Base-by-base conservation (phyloP, 106 monocot species). In the Chionographis japonica region DNA sequence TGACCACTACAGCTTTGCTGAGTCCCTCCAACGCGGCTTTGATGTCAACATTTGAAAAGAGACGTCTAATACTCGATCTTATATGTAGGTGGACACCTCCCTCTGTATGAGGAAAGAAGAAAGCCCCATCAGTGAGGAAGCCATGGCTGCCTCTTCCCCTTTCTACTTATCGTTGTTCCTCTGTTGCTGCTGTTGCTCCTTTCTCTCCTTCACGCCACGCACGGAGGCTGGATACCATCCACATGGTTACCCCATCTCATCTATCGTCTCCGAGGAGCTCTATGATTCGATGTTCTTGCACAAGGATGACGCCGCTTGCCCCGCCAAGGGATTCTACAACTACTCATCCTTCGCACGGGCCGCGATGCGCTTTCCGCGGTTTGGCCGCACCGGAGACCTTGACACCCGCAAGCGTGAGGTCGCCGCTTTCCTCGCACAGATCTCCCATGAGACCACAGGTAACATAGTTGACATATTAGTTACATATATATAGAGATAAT, bases 391-490 rank as follows among this genome's bases (percentile, higher is more conserved):
- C 4, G 95, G 88, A 13, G 53, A 63, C 69, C 2, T 63, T 10
- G 63, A 37, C 20, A 86, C 81, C 0, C 75, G 85, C 43, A 91
- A 78, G 88, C 83, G 95, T 0, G 95, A 95, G 66, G 54, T 91
- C 19, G 95, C 95, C 0, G 95, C 95, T 15, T 95, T 95, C 70
- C 66, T 91, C 1, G 91, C 74, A 3, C 94, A 95, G 57, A 95
- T 86, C 63, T 95, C 94, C 58, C 90, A 95, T 58, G 94, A 95
- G 68, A 88, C 88, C 12, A 93, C 81, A 43, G 83, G 83, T 6
- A 27, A 36, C n/a, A 2, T 7, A 8, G 3, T 12, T 52, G 6
- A 14, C 27, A 12, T 12, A 36, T 6, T n/a, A n/a, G n/a, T n/a
- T 77, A 12, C 6, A 8, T 38, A 7, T 55, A 17, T n/a, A 4